Evolutionary conservation across 2,329 filamentous ascomycete species (phyloP).

Genomic region (Colletotrichum lindemuthianum): DNA sequence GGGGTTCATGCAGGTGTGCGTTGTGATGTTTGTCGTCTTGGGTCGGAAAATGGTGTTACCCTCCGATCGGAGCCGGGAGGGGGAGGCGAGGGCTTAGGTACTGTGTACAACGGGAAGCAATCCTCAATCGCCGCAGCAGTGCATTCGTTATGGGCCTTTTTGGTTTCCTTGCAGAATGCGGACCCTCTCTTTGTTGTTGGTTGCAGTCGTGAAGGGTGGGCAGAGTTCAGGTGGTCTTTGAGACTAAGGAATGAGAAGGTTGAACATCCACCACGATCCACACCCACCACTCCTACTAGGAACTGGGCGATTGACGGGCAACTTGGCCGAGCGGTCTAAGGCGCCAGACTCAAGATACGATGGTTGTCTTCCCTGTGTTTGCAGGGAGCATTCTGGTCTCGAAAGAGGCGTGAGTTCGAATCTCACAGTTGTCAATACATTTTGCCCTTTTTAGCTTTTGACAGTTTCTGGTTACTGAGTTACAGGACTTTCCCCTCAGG

Average conservation of each 20-base stretch:
- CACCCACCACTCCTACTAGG: background rate
- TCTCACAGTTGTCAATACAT: conserved; percentile 31
- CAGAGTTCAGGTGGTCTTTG: background rate
- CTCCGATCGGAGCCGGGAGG: conserved; percentile 15
- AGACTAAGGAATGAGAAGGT: background rate
- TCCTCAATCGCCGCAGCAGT: conserved; percentile 1
- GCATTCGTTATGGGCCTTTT: background rate
- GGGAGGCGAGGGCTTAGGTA: background rate
- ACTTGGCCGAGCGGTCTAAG: conserved; percentile 37
- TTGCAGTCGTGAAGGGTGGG: no score
- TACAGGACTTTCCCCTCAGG: no score
- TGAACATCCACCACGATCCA: conserved; percentile 8
- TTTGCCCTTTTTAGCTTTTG: background rate
- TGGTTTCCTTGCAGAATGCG: no score
- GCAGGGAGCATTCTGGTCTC: conserved; percentile 32
- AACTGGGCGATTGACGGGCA: background rate
- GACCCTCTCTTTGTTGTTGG: no score
- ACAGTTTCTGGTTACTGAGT: no score
- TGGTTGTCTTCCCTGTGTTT: background rate
- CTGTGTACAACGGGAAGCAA: conserved; percentile 4
- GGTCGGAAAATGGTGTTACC: background rate
- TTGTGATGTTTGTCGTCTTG: background rate
- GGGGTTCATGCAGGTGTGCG: conserved; percentile 13
- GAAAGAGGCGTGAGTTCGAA: conserved; percentile 36
- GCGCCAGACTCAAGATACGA: conserved; percentile 35